Evolutionary conservation across 2,329 filamentous ascomycete genomes (phyloP).

Genomic region (Pseudogymnoascus sp.): DNA sequence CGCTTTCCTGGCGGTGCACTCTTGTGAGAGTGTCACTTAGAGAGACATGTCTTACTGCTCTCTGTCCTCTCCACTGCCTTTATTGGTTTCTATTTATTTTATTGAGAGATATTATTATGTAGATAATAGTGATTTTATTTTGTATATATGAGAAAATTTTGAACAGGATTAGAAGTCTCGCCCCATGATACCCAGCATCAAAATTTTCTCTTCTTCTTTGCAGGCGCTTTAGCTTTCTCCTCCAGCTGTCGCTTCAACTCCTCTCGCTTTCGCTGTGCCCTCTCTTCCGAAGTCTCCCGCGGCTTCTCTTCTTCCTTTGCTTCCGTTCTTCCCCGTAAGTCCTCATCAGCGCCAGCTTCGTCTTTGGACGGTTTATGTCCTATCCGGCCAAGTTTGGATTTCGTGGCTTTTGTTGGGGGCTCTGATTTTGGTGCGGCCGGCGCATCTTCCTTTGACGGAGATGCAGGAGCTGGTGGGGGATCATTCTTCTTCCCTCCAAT

Average conservation of each 20-base stretch:
- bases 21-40: too few species aligned
- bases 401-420: constrained; percentile 13
- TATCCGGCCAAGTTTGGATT: constrained; percentile 22
- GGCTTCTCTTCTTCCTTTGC: constrained; percentile 13
- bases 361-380: constrained; percentile 12
- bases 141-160: too few species aligned
- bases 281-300: constrained; percentile 26
- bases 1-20: too few species aligned
- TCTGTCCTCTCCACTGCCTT: too few species aligned
- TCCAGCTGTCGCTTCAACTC: constrained; percentile 27
- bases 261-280: constrained; percentile 26
- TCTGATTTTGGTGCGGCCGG: constrained; percentile 6
- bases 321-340: constrained; percentile 15
- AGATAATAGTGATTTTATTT: too few species aligned
- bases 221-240: constrained; percentile 25
- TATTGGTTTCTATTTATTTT: too few species aligned
- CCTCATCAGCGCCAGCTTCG: constrained; percentile 16
- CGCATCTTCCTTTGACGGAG: not conserved
- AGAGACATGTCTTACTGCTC: too few species aligned
- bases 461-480: not conserved
- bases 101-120: too few species aligned
- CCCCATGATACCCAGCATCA: constrained; percentile 14
- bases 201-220: constrained; percentile 30
- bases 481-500: constrained; percentile 24
- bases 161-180: too few species aligned